These are phyloP conservation scores for Cytospora mali DNA, from an alignment of 2,329 filamentous ascomycete genomes.

Conservation along the genomic window DNA sequence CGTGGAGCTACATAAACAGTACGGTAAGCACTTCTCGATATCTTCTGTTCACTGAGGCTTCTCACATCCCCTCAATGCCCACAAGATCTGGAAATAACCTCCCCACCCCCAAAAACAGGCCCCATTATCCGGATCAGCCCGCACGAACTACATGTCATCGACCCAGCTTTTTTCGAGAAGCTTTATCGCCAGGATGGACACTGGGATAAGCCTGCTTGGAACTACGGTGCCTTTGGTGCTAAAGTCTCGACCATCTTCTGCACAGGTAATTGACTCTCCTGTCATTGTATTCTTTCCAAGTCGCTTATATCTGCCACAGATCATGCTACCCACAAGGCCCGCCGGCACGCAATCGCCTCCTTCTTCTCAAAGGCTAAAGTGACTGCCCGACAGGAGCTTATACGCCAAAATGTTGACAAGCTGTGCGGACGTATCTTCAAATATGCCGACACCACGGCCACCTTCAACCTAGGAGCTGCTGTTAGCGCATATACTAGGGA, in stretches of 20 bases:
- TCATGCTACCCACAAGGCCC: conserved; percentile 19
- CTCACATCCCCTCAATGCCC: not conserved
- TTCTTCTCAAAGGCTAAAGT: conserved; percentile 20
- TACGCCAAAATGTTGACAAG: conserved; percentile 18
- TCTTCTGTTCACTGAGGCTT: not conserved
- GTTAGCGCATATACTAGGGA: conserved; percentile 29
- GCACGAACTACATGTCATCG: conserved; percentile 10
- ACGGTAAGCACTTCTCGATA: conserved; percentile 35
- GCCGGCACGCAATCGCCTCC: conserved; percentile 7
- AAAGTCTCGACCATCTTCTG: conserved; percentile 16
- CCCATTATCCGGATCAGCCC: conserved; percentile 18
- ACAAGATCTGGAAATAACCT: not conserved
- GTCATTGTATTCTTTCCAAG: not conserved
- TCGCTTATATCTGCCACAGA: not conserved
- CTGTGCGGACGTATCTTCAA: conserved; percentile 20
- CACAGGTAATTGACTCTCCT: not conserved
- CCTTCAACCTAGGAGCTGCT: conserved; percentile 28
- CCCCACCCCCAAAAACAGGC: not conserved
- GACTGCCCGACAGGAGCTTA: not conserved
- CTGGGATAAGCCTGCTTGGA: conserved; percentile 26
- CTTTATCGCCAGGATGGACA: conserved; percentile 17
- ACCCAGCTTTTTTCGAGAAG: not conserved
- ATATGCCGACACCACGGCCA: not conserved
- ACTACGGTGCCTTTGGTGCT: conserved; percentile 19
- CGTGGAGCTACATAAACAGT: conserved; percentile 44